Base-by-base conservation (phyloP, 2,329 filamentous ascomycete species). In the Aspergillus vadensis region DNA sequence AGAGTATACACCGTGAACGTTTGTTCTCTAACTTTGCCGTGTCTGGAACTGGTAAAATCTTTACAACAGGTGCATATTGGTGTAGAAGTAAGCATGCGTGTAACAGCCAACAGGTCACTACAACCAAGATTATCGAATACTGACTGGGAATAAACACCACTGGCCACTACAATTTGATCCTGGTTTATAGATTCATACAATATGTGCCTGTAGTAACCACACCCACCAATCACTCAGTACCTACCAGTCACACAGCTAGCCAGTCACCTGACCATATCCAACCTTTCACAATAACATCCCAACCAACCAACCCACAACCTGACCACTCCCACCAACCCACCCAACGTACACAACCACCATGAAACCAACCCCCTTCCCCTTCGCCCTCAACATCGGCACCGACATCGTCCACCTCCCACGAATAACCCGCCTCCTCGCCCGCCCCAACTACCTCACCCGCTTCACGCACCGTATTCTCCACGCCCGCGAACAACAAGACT, bases 351-450 rank as follows among this genome's bases (percentile, higher is more conserved):
- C 54, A 43, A 52, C 54, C 15, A 12, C 38, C 54, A 77, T 78
- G 75, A 77, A 73, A 63, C 67, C 67, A 4, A 57, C 67, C 6
- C 75, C 74, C 0, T 91, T 93, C 67, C 88, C 88, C 1, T 80
- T 86, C n/a, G 80, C 86, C 1, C 71, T 94, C 14, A 82, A 83
- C 52, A 79, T 96, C 55, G 92, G 92, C 60, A 94, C 86, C 51
- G 92, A 96, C 72, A 89, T 96, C 59, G 92, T 91, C 74, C 82
- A 83, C 59, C 83, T 92, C 59, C 76, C 82, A 0, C 87, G 92
- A 58, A 86, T 96, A 61, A 77, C 80, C 62, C 73, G 75, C 19
- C 80, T 92, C 55, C 74, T 94, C 55, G 74, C 71, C 17, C 72
- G 78, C 25, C 72, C 77, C 41, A 79, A 77, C 59, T 69, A 70